Percentiles rank a stretch among this genome's conserved stretches.
phyloP scores from a whole-genome alignment of 2,329 filamentous ascomycete species.

The Graphium sp. region DNA sequence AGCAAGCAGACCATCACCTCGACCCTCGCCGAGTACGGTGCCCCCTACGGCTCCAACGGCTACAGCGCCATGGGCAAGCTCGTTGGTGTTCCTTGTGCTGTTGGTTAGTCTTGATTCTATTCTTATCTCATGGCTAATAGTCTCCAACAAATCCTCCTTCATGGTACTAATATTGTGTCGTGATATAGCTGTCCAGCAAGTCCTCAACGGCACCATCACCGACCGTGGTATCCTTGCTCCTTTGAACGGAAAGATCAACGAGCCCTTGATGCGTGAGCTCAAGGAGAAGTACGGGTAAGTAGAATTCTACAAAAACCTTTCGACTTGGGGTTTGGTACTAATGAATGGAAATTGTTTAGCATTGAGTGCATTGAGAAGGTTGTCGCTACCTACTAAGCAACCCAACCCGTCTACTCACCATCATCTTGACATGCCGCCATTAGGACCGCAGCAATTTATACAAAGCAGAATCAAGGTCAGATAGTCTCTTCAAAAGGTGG shows the following conservation, averaged over 20 bases:
- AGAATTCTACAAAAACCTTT: constrained; percentile 50
- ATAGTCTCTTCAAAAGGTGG: no score
- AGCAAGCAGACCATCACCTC: constrained; percentile 60
- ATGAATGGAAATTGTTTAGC: background rate
- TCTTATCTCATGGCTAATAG: constrained; percentile 4
- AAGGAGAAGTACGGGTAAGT: constrained; percentile 59
- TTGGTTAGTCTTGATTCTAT: no score
- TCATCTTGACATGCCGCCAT: no score
- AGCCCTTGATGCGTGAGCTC: constrained; percentile 60
- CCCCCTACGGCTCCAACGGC: constrained; percentile 55
- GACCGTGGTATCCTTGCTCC: constrained; percentile 64
- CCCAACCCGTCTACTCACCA: no score
- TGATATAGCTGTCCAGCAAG: constrained; percentile 59
- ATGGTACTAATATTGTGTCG: constrained; percentile 1
- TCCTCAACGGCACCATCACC: constrained; percentile 56
- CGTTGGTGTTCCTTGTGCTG: constrained; percentile 51
- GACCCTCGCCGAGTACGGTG: constrained; percentile 71
- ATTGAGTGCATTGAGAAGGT: constrained; percentile 1
- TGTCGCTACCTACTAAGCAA: no score
- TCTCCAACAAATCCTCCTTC: background rate
- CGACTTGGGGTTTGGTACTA: constrained; percentile 7
- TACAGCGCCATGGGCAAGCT: constrained; percentile 75
- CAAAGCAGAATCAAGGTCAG: no score
- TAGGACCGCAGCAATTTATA: no score
- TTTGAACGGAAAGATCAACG: constrained; percentile 54